These are phyloP conservation scores for Plicaturopsis crispa DNA, from an alignment of 768 basidiomycete genomes.

Conservation along the genomic window DNA sequence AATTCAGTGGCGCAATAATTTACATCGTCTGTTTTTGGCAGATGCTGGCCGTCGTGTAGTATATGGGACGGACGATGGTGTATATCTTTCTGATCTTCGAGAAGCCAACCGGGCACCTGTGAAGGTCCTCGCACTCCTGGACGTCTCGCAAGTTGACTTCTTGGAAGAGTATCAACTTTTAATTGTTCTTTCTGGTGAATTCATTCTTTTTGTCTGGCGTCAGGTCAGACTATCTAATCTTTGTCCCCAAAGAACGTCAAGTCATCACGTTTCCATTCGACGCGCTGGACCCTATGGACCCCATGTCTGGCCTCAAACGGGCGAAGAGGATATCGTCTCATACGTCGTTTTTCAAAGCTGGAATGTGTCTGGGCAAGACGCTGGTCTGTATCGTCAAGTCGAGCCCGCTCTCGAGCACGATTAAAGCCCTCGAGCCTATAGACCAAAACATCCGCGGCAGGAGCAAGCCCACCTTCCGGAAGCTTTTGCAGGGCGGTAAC, in stretches of 20 bases:
- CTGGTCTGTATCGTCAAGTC: conserved; percentile 97
- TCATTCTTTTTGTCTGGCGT: neutral
- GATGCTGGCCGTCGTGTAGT: conserved; percentile 80
- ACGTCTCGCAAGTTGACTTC: conserved; percentile 93
- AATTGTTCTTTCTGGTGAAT: conserved; percentile 93
- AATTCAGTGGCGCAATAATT: conserved; percentile 1
- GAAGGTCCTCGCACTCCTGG: conserved; percentile 81
- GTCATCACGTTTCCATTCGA: conserved; percentile 96
- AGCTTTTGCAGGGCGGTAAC: conserved; percentile 88
- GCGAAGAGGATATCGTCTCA: conserved; percentile 94
- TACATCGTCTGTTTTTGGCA: conserved; percentile 20
- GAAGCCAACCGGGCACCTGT: conserved; percentile 75
- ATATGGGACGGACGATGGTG: conserved; percentile 96
- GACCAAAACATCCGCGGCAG: conserved; percentile 78
- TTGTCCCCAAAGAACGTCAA: conserved; percentile 62
- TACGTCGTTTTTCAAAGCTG: conserved; percentile 97
- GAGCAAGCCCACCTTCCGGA: conserved; percentile 88
- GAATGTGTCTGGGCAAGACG: conserved; percentile 82
- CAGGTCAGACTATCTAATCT: too few species aligned
- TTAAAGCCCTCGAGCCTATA: conserved; percentile 95
- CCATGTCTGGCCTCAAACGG: conserved; percentile 83
- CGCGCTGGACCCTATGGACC: conserved; percentile 83
- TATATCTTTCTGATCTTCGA: conserved; percentile 86
- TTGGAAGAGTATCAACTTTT: conserved; percentile 93
- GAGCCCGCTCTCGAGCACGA: conserved; percentile 89